Evolutionary conservation across 176 grass and related monocot genomes (phyloP).

Genomic region (Paspalum vaginatum): DNA sequence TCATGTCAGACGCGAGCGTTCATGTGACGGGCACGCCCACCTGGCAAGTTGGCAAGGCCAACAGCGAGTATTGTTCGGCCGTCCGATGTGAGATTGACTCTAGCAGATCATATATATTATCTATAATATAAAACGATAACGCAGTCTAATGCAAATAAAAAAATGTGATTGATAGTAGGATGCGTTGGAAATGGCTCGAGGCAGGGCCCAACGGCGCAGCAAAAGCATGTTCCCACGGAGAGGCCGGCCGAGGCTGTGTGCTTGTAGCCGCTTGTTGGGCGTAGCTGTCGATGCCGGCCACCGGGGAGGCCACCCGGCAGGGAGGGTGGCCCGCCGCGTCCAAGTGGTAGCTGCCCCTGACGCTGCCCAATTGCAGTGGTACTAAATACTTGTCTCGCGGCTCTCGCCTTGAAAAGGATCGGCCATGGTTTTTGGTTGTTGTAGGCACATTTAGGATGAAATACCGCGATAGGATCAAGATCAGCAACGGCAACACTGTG

Average conservation of each 20-base stretch:
- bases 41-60: background rate
- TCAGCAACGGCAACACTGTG: background rate
- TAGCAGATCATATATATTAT: too few relatives aligned
- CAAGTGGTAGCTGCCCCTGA: constrained; percentile 26
- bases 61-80: constrained; percentile 7
- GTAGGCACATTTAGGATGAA: background rate
- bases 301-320: constrained; percentile 60
- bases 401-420: background rate
- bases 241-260: too few relatives aligned
- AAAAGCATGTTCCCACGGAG: constrained; percentile 38
- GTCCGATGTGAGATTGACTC: constrained; percentile 38
- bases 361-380: background rate
- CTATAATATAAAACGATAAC: too few relatives aligned
- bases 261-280: constrained; percentile 31
- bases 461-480: background rate
- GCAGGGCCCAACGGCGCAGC: too few relatives aligned
- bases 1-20: background rate
- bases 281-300: constrained; percentile 64
- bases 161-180: too few relatives aligned
- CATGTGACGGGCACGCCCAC: background rate
- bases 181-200: too few relatives aligned
- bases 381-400: background rate
- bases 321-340: constrained; percentile 32
- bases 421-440: background rate
- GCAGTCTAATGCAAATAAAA: too few relatives aligned